A percentile compares a stretch with the other conserved stretches of the same genome.
These are phyloP conservation scores for Gynochthodes officinalis DNA, from an alignment of 257 asterid genomes.

Conservation along the genomic window DNA sequence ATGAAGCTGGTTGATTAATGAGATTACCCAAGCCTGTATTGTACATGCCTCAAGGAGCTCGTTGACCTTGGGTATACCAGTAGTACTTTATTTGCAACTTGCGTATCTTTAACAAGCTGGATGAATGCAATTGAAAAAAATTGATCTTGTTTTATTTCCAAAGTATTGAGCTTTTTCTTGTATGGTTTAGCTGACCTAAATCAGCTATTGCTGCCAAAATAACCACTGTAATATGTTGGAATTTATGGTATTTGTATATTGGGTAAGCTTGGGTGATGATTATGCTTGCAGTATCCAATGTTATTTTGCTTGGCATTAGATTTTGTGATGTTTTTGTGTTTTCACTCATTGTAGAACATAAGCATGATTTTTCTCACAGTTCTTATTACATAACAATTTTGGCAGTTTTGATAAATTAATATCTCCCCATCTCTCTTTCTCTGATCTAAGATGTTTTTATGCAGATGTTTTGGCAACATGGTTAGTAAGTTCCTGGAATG, in stretches of 20 bases:
- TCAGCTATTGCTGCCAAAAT: background rate
- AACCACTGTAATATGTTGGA: background rate
- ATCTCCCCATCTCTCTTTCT: background rate
- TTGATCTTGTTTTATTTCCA: background rate
- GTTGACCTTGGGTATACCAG: background rate
- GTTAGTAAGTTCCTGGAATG: slow-evolving; percentile 3
- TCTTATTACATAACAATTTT: background rate
- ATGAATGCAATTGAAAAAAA: background rate
- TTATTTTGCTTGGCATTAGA: background rate
- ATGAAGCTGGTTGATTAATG: background rate
- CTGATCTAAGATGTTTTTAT: slow-evolving; percentile 8
- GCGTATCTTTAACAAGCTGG: background rate
- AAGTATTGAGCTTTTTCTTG: background rate
- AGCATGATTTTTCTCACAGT: background rate
- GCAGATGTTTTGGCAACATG: slow-evolving; percentile 14
- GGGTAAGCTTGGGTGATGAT: background rate
- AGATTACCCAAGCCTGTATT: background rate
- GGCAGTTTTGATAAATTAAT: background rate
- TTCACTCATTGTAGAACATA: background rate
- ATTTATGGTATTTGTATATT: background rate
- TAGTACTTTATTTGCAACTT: background rate
- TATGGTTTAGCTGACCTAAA: background rate
- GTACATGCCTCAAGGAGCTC: background rate
- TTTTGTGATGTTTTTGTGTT: background rate
- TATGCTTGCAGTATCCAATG: background rate